Base-by-base conservation (phyloP, 768 basidiomycete genomes). In the Coprinopsis strossmayeri region DNA sequence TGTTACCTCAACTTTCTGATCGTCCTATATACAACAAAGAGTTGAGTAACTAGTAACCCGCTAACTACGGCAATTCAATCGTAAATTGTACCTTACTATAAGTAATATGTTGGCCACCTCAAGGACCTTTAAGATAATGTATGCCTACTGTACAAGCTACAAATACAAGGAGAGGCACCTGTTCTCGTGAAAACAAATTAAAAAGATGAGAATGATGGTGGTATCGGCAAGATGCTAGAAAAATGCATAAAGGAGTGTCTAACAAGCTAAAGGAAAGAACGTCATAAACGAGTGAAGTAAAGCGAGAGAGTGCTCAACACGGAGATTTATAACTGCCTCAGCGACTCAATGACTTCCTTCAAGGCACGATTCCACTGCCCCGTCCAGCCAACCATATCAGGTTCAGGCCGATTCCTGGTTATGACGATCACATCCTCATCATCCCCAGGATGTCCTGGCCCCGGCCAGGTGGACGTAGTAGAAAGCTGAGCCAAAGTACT, bases 301-400 rank as follows among this genome's bases (percentile, higher is more conserved):
- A 38, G 17, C 10, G 17, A 10, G 18, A 10, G 5, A 38, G 30
- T 32, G 15, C 9, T 32, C 15, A 38, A 38, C 17, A 7, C 5
- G 17, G 35, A 38, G 9, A 18, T 11, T 44, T 41, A 49, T 15
- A 49, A 24, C 17, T 32, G 7, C 18, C 48, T 30, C 41, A 49
- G 18, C 5, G 48, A 39, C 10, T 27, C 10, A 25, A 49, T 49
- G 10, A 43, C 48, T 24, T 42, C 41, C 3, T 26, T 15, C 23
- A 49, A 10, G 9, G 21, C 23, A n/a, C 9, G 42, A 21, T 49
- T 49, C 48, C 48, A 49, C 32, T 49, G 28, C 15, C 48, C 48
- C n/a, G 27, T 43, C 48, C 48, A 49, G 15, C 15, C 27, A 1
- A 23, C 11, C 30, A 35, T 28, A 10, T 17, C 17, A 9, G 40